Evolutionary conservation across 768 basidiomycete species (phyloP), one percentile per base, ranked within the genome.

Genomic region (Phylloporus arenicola): DNA sequence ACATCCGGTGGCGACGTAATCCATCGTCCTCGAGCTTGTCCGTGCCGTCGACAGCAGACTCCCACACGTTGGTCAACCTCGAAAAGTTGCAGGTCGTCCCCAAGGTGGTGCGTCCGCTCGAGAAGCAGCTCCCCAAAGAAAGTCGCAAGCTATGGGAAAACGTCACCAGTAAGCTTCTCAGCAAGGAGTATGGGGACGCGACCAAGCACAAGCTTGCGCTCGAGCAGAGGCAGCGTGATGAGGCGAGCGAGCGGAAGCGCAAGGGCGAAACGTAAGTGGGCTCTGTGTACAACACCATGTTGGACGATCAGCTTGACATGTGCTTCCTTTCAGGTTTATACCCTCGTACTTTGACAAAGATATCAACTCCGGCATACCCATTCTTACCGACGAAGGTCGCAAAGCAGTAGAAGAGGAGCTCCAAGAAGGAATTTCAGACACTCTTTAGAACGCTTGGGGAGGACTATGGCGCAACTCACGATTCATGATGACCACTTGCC

Each of bases 161-260:
- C 47, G 89, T 97, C 19, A 95, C 94, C 45, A 75, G 70, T 40
- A 73, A 78, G 51, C 69, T 98, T 50, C 43, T 88, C 39, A 78
- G 72, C 63, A 98, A 96, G 78, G 88, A 94, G 63, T 99, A 80
- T 69, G 77, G 80, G 20, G 91, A 94, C 37, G 96, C 96, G 46
- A 97, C 92, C 50, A 88, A 78, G 74, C 81, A 87, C 72, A 99
- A 99, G 76, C 80, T 92, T 46, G 68, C 69, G 5, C 95, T 99
- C 49, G 96, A 99, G 71, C 95, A 98, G 77, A 80, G 66, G 63
- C 96, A 98, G 75, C 74, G 96, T 45, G 93, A 97, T 52, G 79
- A 83, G 29, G 89, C 92, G 6, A 87, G 85, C 11, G 89, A 92
- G 66, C 76, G 92, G 70, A 94, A 91, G 75, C 79, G 76, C 66